Evolutionary conservation across 179 eudicot genomes (phyloP).

Genomic region (Spinacia oleracea): DNA sequence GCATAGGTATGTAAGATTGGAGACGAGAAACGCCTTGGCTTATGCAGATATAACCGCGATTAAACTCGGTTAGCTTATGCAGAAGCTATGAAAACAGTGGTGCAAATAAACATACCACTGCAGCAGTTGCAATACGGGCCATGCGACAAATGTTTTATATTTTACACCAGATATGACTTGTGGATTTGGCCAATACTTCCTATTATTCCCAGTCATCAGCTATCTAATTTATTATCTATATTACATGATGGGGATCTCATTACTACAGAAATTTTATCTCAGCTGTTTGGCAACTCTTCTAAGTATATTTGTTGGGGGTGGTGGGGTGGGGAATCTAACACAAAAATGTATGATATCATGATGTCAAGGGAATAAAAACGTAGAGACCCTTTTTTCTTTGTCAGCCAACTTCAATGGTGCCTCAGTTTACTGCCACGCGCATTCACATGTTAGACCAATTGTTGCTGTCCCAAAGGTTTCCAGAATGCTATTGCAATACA

Average conservation of each 20-base stretch:
- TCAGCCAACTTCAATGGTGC: neutral
- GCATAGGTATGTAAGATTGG: neutral
- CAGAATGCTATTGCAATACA: neutral
- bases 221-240: neutral
- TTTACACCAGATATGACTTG: neutral
- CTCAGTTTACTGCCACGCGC: neutral
- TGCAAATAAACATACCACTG: neutral
- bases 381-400: no score
- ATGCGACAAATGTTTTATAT: neutral
- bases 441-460: neutral
- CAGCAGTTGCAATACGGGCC: neutral
- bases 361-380: no score
- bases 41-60: neutral
- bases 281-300: no score
- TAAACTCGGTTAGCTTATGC: neutral
- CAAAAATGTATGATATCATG: no score
- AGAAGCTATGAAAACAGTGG: neutral
- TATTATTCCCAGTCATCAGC: neutral
- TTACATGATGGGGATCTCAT: neutral
- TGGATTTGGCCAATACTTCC: neutral
- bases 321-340: no score
- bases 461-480: neutral
- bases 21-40: neutral
- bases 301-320: no score
- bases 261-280: neutral